Conservation (phyloP, 768 basidiomycete species). For the Solioccasus polychromus region DNA sequence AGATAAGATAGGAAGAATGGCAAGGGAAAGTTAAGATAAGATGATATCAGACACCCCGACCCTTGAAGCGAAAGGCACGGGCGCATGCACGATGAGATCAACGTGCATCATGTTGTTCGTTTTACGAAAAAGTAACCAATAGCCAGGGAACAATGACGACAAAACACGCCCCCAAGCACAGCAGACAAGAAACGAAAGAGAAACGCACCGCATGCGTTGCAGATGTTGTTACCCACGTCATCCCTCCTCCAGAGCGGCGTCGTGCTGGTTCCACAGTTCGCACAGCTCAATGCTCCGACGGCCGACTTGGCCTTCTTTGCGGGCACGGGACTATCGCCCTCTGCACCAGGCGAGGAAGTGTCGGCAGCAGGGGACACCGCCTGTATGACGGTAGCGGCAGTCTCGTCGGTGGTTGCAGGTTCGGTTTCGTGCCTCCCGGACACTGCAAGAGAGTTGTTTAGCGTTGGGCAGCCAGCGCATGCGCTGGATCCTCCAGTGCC, state of each 20-base stretch:
- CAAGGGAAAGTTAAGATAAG: constrained; percentile 20
- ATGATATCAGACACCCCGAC: constrained; percentile 9
- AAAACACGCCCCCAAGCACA: constrained; percentile 21
- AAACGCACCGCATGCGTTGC: constrained; percentile 88
- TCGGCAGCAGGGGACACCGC: constrained; percentile 31
- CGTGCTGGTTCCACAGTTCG: constrained; percentile 85
- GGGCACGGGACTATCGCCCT: constrained; percentile 29
- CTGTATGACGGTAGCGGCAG: constrained; percentile 15
- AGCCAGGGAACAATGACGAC: constrained; percentile 9
- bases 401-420: constrained; percentile 25
- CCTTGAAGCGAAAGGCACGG: constrained; percentile 20
- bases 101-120: constrained; percentile 18
- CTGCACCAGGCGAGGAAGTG: constrained; percentile 33
- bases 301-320: constrained; percentile 36
- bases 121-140: constrained; percentile 20
- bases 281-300: constrained; percentile 79
- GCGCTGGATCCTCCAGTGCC: constrained; percentile 92
- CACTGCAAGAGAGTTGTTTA: constrained; percentile 75
- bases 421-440: constrained; percentile 41
- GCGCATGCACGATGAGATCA: constrained; percentile 19
- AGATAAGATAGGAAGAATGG: constrained; percentile 29
- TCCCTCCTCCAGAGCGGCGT: constrained; percentile 90
- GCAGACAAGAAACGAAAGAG: constrained; percentile 26
- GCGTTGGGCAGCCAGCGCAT: constrained; percentile 95
- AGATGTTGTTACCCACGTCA: constrained; percentile 89